Conservation (phyloP, 768 basidiomycete species). For the Mycena polygramma region DNA sequence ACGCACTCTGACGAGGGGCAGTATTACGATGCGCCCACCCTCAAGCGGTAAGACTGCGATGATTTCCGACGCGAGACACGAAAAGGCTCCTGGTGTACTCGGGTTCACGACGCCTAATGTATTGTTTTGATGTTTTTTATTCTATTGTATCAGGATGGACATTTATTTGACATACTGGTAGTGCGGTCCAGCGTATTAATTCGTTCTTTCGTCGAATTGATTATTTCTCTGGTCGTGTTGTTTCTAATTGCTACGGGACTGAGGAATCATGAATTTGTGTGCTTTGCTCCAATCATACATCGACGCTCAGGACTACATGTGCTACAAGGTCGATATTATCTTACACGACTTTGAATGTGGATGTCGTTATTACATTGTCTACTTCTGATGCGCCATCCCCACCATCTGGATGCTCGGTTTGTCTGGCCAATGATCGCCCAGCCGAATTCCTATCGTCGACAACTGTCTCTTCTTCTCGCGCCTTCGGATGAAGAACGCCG, state of each 20-base stretch:
- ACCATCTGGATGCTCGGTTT: conserved; percentile 19
- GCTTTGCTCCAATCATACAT: too few species aligned
- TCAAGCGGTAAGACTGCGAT: background rate
- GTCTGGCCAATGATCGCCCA: conserved; percentile 25
- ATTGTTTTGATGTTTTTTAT: background rate
- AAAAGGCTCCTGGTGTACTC: background rate
- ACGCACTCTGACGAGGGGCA: conserved; percentile 4
- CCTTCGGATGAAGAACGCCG: background rate
- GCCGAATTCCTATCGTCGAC: conserved; percentile 8
- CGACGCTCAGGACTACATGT: too few species aligned
- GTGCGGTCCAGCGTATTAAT: background rate
- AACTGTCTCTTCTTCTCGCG: conserved; percentile 11
- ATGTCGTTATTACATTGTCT: background rate
- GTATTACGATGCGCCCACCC: conserved; percentile 1
- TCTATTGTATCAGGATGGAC: conserved; percentile 9
- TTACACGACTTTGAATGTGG: too few species aligned
- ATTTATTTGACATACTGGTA: background rate
- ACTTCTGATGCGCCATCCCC: conserved; percentile 12
- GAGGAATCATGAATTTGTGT: too few species aligned
- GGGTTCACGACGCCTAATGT: background rate
- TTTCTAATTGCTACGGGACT: too few species aligned
- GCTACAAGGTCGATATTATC: too few species aligned
- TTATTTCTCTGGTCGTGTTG: too few species aligned
- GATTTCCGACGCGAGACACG: background rate
- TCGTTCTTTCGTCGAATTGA: background rate